Base-by-base conservation (phyloP, 768 basidiomycete species). In the Lyophyllum shimeji region DNA sequence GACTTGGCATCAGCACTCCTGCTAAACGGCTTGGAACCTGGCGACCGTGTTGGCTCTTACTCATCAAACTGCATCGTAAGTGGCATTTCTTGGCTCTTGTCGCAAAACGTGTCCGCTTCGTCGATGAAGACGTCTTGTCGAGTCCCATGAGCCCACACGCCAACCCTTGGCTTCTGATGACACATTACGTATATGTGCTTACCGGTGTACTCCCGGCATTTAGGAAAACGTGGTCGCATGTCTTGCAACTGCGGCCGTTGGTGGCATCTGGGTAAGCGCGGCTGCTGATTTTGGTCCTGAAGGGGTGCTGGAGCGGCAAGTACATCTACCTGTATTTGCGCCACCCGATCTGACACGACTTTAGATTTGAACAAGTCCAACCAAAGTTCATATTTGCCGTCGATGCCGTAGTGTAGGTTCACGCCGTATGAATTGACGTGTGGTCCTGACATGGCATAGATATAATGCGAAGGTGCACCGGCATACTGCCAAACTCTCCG, bases 271-370 rank as follows among this genome's bases (percentile, higher is more conserved):
- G 87, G 89, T 90, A 43, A 85, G 84, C 63, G 89, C 88, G 13
- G 88, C 90, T 17, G 84, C 89, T 15, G 90, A 93, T 69, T 92
- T 93, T 69, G 90, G 87, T n/a, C 74, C 87, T 18, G 80, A 84
- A 58, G 90, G 90, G 9, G 87, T 90, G 1, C 72, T 87, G 42
- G 89, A 93, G 71, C 79, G 91, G 79, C 85, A 62, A 56, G 71
- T 63, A 21, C 53, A 40, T 31, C 27, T 45, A 43, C 27, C 55
- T 52, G 33, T 52, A 45, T 55, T 47, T 46, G 50, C 39, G 49
- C 17, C 17, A 29, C 50, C 58, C 31, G 23, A 18, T 23, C 59
- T 58, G 3, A 56, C 29, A 13, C 34, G 34, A 34, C 20, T 33
- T 9, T 49, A 88, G 85, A 43, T 84, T 93, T 57, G 85, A 89